Base-by-base conservation (phyloP, 495 filamentous ascomycete species). In the Copromyces sp. region DNA sequence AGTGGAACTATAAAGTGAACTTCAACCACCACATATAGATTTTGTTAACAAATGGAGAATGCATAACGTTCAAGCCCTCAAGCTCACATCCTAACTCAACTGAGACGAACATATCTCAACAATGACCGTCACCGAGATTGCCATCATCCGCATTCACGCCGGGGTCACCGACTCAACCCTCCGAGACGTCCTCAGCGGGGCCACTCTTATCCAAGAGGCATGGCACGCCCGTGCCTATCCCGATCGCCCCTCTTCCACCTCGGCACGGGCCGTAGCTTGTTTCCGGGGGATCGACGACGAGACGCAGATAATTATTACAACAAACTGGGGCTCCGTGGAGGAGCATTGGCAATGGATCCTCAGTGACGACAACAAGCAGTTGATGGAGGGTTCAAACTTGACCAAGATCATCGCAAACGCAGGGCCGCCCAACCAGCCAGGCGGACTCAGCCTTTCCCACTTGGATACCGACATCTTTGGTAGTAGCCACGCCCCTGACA, bases 91-190 rank as follows among this genome's bases (percentile, higher is more conserved):
- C 24, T 24, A 24, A 24, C 24, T 24, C 24, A 24, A 24, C 24
- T 24, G 24, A 24, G 0, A 24, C 24, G 24, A 24, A 8, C 38
- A n/a, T 35, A 32, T 41, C 17, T 32, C 17, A 69, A 78, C 68
- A 68, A 87, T 89, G 87, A 69, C 83, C 17, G 80, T 89, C 70
- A 88, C 87, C 2, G 85, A 89, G 74, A 72, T 89, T 65, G 86
- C 87, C 73, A 81, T 84, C 71, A 75, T 89, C 20, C 84, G 75
- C 45, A 73, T 84, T 39, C 77, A 77, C 17, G 71, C 77, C 41
- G 73, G 70, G 0, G 24, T 75, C 39, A 42, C 81, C 41, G 75
- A 74, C 39, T 35, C 75, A 0, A 74, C 74, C 9, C 71, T 82
- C 9, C 78, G 72, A 45, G 47, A 77, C 9, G 78, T 79, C 16